Evolutionary conservation across 2,329 filamentous ascomycete species (phyloP).

Genomic region (Apiospora sp.): DNA sequence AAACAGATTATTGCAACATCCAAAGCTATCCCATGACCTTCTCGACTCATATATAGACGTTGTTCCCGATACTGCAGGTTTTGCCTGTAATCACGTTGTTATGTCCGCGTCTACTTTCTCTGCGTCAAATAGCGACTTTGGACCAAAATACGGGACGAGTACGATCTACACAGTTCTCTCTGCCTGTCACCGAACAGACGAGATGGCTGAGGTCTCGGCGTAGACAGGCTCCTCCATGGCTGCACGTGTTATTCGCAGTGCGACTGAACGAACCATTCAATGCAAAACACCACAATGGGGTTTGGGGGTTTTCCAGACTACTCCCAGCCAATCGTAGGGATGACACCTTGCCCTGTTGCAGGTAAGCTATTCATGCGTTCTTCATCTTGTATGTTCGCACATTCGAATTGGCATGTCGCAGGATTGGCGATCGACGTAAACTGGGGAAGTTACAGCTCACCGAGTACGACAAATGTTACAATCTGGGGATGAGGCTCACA

Average conservation of each 20-base stretch:
- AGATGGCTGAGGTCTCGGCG: background rate
- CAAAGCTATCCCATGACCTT: background rate
- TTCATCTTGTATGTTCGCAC: background rate
- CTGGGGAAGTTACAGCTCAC: background rate
- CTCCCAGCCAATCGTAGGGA: constrained; percentile 1
- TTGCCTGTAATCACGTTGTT: background rate
- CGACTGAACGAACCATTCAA: constrained; percentile 19
- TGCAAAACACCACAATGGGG: constrained; percentile 18
- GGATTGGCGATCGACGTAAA: background rate
- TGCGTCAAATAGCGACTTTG: background rate
- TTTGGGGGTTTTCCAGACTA: background rate
- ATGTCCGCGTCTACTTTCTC: background rate
- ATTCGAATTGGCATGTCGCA: constrained; percentile 3
- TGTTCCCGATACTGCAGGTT: background rate
- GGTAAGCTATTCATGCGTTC: background rate
- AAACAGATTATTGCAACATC: background rate
- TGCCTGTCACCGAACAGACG: background rate
- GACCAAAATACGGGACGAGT: background rate
- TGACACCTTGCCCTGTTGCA: background rate
- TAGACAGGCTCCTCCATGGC: background rate
- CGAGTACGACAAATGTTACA: constrained; percentile 3
- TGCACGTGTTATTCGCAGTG: background rate
- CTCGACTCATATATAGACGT: background rate
- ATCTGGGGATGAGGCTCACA: background rate
- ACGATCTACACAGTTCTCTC: background rate